phyloP scores from a whole-genome alignment of 306 rosid genomes.

The Corylus americana region DNA sequence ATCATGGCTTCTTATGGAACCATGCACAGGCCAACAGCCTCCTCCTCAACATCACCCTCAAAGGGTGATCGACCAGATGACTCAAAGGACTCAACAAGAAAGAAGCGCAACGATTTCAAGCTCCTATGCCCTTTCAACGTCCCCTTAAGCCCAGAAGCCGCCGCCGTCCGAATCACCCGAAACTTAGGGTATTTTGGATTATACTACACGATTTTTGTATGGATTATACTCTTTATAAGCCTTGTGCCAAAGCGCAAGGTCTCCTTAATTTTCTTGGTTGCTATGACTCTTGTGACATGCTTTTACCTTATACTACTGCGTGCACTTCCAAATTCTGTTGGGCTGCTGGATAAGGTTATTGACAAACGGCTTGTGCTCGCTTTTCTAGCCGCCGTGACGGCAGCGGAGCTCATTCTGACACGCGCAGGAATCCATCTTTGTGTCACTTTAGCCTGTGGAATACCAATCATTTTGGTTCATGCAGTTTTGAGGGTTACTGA shows the following conservation, averaged over 20 bases:
- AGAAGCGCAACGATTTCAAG: conserved; percentile 21
- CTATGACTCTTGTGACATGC: conserved; percentile 51
- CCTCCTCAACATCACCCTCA: conserved; percentile 27
- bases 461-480: conserved; percentile 57
- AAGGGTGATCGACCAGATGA: conserved; percentile 18
- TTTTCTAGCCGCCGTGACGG: conserved; percentile 45
- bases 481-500: conserved; percentile 47
- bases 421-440: conserved; percentile 50
- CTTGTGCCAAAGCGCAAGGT: conserved; percentile 51
- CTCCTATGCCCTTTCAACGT: conserved; percentile 43
- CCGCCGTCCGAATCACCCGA: conserved; percentile 38
- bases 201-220: conserved; percentile 54
- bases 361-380: conserved; percentile 43
- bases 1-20: conserved; percentile 54
- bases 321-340: conserved; percentile 39
- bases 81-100: conserved; percentile 35
- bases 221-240: conserved; percentile 65
- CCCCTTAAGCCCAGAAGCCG: conserved; percentile 53
- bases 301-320: conserved; percentile 37
- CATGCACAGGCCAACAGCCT: conserved; percentile 37
- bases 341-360: conserved; percentile 39
- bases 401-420: conserved; percentile 46
- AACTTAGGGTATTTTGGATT: conserved; percentile 43
- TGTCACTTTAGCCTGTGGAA: conserved; percentile 36
- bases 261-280: conserved; percentile 48